Evolutionary conservation across 2,329 filamentous ascomycete genomes (phyloP), one percentile per base, ranked within the genome.

Genomic region (Phyllosticta ampelicida): DNA sequence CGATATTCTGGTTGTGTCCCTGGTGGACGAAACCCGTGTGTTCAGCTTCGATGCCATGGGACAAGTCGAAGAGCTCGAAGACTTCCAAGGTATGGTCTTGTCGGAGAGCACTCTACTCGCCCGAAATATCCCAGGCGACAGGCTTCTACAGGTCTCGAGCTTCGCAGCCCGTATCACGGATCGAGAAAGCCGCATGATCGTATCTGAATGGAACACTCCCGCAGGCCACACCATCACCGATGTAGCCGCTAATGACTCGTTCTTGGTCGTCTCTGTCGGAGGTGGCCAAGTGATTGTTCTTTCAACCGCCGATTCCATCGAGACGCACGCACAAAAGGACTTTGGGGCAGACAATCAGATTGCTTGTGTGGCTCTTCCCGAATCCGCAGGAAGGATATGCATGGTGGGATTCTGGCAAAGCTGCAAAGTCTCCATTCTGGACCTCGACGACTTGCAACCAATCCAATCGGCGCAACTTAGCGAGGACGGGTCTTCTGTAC

Each of bases 331-430:
- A 5, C 74, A 82, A 60, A 86, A 86, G 66, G 76, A 82, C 5
- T 81, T 89, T 54, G 77, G 79, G 1, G 74, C 80, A 16, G 78
- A 84, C 30, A 87, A 90, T 62, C 90, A 97, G 69, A 82, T 97
- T 30, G 89, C 94, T 2, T 95, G 91, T 65, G 78, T 97, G 9
- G 85, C 92, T 52, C 80, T 94, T 1, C 84, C 90, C 0, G 76
- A 81, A 3, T 77, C 81, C 36, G 75, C 86, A 13, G 75, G 79
- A 4, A 77, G 82, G 53, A 75, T 90, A 29, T 92, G 87, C 58
- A 85, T 96, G 26, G 80, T 94, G 16, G 91, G 90, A 1, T 94
- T 95, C 72, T 97, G 92, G 84, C 84, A 87, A 62, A 85, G 86
- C n/a, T 88, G 89, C 5, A 83, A 82, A 10, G 80, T 97, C 23